These are phyloP conservation scores for Melanopsichium pennsylvanicum DNA, from an alignment of 1,284 basidiomycete species.

Conservation along the genomic window DNA sequence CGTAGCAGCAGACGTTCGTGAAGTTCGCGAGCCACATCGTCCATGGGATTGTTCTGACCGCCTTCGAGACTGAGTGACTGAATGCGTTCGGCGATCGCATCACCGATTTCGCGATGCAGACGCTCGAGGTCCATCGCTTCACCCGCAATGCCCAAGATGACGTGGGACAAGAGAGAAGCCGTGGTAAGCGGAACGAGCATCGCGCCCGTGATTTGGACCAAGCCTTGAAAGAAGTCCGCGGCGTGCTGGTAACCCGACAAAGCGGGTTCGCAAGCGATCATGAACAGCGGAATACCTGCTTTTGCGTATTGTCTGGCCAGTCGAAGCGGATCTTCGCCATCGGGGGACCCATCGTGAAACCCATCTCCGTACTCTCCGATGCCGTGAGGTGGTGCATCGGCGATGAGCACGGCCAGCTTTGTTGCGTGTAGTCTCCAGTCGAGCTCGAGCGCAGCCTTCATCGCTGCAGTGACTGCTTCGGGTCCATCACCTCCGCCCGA, in stretches of 20 bases:
- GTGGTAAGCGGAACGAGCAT: conserved; percentile 94
- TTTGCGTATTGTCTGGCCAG: conserved; percentile 88
- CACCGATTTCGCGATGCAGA: conserved; percentile 88
- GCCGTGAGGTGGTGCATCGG: conserved; percentile 95
- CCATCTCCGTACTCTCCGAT: conserved; percentile 78
- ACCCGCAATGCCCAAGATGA: conserved; percentile 93
- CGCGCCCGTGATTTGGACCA: conserved; percentile 70
- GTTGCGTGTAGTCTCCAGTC: conserved; percentile 89
- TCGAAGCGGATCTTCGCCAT: conserved; percentile 83
- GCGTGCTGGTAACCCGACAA: conserved; percentile 76
- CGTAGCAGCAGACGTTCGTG: conserved; percentile 89
- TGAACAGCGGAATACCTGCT: conserved; percentile 70
- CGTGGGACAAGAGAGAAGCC: conserved; percentile 93
- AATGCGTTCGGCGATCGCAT: conserved; percentile 90
- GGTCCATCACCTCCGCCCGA: conserved; percentile 95
- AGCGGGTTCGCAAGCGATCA: conserved; percentile 95
- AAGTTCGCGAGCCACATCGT: conserved; percentile 91
- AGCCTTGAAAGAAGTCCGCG: conserved; percentile 83
- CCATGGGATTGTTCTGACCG: conserved; percentile 76
- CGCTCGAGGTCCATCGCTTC: conserved; percentile 98
- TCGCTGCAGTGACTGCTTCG: conserved; percentile 93
- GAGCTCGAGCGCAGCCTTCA: conserved; percentile 74
- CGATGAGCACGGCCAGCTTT: conserved; percentile 83
- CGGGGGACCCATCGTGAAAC: conserved; percentile 67
- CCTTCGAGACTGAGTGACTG: conserved; percentile 73